A percentile compares a stretch with the other conserved stretches of the same genome.
phyloP scores from a whole-genome alignment of 23 red algal species.

The Pyropia haitanensis region DNA sequence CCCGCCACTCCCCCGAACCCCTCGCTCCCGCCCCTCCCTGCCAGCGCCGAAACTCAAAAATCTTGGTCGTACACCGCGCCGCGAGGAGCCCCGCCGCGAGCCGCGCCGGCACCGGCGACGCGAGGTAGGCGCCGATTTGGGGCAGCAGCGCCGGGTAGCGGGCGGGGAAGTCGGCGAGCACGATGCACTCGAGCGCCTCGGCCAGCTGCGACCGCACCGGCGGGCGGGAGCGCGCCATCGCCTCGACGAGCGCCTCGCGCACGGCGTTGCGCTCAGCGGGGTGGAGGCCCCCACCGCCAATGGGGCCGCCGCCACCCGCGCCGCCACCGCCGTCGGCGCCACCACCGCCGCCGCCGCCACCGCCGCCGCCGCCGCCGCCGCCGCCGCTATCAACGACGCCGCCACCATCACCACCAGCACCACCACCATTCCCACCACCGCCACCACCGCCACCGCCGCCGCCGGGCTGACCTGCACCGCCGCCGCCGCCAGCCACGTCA shows the following conservation, averaged over 20 bases:
- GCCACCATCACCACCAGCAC: not conserved
- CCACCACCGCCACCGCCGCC: not conserved
- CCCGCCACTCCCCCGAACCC: no score
- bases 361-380: slow-evolving; percentile 12
- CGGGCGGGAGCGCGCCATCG: slow-evolving; percentile 8
- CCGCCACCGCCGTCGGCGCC: slow-evolving; percentile 6
- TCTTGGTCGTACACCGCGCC: slow-evolving; percentile 5
- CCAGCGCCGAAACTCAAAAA: slow-evolving; percentile 21
- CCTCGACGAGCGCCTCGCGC: slow-evolving; percentile 5
- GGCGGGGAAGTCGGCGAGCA: slow-evolving; percentile 26
- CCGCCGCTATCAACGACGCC: slow-evolving; percentile 4
- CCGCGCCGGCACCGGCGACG: not conserved
- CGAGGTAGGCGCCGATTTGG: slow-evolving; percentile 4
- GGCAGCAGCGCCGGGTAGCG: slow-evolving; percentile 17
- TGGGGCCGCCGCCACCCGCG: slow-evolving; percentile 5
- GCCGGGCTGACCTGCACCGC: not conserved
- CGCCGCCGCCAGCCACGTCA: not conserved
- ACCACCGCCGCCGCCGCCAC: not conserved
- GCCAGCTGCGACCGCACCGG: slow-evolving; percentile 22
- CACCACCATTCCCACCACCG: slow-evolving; percentile 15
- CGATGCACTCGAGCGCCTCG: slow-evolving; percentile 14
- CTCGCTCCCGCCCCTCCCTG: not conserved
- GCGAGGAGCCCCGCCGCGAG: slow-evolving; percentile 20
- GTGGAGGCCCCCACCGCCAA: not conserved
- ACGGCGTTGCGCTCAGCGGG: slow-evolving; percentile 2